Conservation (phyloP, 306 rosid genomes). For the Pyrus pyrifolia region DNA sequence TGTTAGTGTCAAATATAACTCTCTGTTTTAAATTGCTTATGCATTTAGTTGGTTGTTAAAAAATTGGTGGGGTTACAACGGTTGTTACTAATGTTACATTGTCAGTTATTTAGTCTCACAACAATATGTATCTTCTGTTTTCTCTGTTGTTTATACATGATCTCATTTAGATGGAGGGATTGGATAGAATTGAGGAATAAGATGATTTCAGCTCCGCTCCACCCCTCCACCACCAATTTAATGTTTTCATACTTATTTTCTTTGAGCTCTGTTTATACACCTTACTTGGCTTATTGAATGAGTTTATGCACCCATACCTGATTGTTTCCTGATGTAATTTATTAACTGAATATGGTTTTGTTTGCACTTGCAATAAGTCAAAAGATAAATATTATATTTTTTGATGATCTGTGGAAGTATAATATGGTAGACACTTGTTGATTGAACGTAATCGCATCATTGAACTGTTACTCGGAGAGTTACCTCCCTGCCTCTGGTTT, state of each 20-base stretch:
- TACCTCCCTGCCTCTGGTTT: neutral
- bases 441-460: neutral
- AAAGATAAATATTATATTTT: neutral
- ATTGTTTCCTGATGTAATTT: neutral
- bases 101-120: neutral
- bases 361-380: neutral
- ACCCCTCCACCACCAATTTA: neutral
- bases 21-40: neutral
- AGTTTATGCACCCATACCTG: neutral
- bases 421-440: neutral
- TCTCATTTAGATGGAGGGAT: neutral
- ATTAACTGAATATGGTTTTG: neutral
- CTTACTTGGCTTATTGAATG: neutral
- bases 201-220: neutral
- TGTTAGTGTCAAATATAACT: neutral
- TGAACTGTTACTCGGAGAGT: neutral
- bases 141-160: neutral
- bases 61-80: neutral
- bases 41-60: neutral
- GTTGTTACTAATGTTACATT: neutral
- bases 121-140: neutral
- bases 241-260: neutral
- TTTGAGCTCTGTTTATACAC: neutral
- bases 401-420: neutral
- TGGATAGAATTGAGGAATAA: neutral